Conservation (phyloP, 305 asterid species). For the Solanum chacoense region DNA sequence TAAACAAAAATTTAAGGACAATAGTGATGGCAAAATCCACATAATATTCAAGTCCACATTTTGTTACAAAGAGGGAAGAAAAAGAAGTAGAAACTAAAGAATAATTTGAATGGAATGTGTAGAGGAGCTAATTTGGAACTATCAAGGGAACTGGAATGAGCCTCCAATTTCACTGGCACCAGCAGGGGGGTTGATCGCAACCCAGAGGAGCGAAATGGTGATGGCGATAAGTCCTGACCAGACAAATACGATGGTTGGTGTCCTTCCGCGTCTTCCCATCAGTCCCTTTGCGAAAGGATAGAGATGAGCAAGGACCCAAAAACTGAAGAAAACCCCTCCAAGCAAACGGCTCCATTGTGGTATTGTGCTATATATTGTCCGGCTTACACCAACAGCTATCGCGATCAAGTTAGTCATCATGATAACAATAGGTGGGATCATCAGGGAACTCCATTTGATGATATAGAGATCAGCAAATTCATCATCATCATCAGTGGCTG, state of each 20-base stretch:
- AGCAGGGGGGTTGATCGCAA: slow-evolving; percentile 67
- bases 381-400: slow-evolving; percentile 68
- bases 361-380: slow-evolving; percentile 70
- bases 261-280: slow-evolving; percentile 85
- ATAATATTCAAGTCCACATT: background rate
- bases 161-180: slow-evolving; percentile 67
- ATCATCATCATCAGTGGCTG: slow-evolving; percentile 69
- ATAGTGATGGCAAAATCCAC: background rate
- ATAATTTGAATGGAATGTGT: background rate
- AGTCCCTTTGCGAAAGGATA: slow-evolving; percentile 83
- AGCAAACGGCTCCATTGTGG: slow-evolving; percentile 93
- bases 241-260: slow-evolving; percentile 80
- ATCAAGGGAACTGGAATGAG: slow-evolving; percentile 84
- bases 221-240: slow-evolving; percentile 95
- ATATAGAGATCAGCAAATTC: slow-evolving; percentile 67
- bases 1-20: background rate
- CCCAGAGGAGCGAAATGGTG: slow-evolving; percentile 82
- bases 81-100: background rate
- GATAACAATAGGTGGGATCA: slow-evolving; percentile 71
- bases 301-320: slow-evolving; percentile 87
- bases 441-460: slow-evolving; percentile 59
- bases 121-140: background rate
- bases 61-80: background rate
- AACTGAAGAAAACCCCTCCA: slow-evolving; percentile 95
- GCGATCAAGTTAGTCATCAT: slow-evolving; percentile 76